Percentiles rank a stretch among this genome's conserved stretches.
Conservation (phyloP, 768 basidiomycete species). For the Clavaria fumosa region DNA sequence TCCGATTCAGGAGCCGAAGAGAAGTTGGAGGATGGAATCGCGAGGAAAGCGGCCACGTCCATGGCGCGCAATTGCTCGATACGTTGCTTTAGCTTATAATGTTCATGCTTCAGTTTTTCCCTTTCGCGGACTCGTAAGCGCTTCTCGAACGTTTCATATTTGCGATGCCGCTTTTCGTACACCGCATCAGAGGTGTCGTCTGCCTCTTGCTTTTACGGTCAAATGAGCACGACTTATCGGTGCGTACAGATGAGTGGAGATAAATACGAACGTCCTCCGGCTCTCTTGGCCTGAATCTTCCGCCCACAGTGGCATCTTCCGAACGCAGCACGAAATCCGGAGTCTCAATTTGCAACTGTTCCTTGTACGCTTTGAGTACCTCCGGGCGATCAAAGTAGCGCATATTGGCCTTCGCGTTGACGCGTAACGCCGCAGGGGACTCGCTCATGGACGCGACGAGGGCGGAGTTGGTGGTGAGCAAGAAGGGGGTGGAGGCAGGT, state of each 20-base stretch:
- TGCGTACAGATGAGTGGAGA: constrained; percentile 6
- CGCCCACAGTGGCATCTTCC: constrained; percentile 40
- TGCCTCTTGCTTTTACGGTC: constrained; percentile 23
- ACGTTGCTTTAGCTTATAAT: constrained; percentile 81
- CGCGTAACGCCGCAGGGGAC: constrained; percentile 20
- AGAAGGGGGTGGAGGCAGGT: constrained; percentile 45
- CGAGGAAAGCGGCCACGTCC: constrained; percentile 55
- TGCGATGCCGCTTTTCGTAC: constrained; percentile 72
- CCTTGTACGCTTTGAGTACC: constrained; percentile 53
- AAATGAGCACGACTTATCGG: constrained; percentile 7
- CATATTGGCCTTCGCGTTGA: constrained; percentile 48
- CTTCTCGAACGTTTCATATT: constrained; percentile 79
- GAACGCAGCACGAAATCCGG: constrained; percentile 44
- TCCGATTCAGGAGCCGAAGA: constrained; percentile 21
- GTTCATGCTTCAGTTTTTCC: constrained; percentile 83
- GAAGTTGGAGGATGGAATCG: constrained; percentile 43
- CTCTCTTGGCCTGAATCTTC: constrained; percentile 55
- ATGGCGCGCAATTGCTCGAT: constrained; percentile 70
- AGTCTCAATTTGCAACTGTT: constrained; percentile 61
- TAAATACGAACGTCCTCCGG: constrained; percentile 49
- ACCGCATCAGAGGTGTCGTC: constrained; percentile 66
- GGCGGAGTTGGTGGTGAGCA: constrained; percentile 58
- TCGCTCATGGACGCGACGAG: constrained; percentile 30
- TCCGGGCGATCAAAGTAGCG: constrained; percentile 70
- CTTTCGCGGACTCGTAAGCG: constrained; percentile 75